Evolutionary conservation across 225 moss, liverwort and hornwort species (phyloP), one percentile per base, ranked within the genome.

Genomic region (Anthoceros angustus): DNA sequence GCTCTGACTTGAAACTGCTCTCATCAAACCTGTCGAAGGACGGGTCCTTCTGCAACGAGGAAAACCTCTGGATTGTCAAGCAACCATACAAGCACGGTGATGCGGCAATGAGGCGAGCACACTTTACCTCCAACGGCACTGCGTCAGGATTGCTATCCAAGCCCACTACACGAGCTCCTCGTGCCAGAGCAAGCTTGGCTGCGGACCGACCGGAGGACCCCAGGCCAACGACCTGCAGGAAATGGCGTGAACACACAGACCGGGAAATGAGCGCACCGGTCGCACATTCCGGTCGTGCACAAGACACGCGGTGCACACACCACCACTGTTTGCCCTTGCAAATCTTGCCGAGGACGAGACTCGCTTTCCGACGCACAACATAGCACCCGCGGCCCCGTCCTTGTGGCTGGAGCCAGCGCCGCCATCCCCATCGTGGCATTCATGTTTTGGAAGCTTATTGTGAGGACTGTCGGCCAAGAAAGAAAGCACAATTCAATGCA

Each of bases 151-250:
- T 89, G 40, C 73, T 76, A 77, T 98, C 98, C 67, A 98, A 66
- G 43, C 88, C 98, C 68, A 98, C 82, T 64, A 98, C 92, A 74
- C 86, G 69, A 15, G 98, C 92, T 62, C 89, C 98, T 49, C 98
- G 88, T 50, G 89, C 86, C 66, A 98, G 76, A 32, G 98, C 98
- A 63, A 98, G 80, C 76, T 84, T 98, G 64, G 83, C 87, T 42
- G 86, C 98, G 32, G 98, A 84, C 45, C 84, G 85, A 70, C 98
- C 98, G 66, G 92, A 92, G 72, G 76, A 79, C 66, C 98, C 92
- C 46, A 98, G 84, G 63, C 98, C 98, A 66, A 98, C 84, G 65
- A 98, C 90, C 87, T 94, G 84, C 64, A 68, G 2, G 4, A 32
- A 32, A 32, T 32, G 16, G n/a, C 18, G 14, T 55, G 11, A 0